phyloP scores from a whole-genome alignment of 2,329 filamentous ascomycete species.

The Pseudogymnoascus sp. region DNA sequence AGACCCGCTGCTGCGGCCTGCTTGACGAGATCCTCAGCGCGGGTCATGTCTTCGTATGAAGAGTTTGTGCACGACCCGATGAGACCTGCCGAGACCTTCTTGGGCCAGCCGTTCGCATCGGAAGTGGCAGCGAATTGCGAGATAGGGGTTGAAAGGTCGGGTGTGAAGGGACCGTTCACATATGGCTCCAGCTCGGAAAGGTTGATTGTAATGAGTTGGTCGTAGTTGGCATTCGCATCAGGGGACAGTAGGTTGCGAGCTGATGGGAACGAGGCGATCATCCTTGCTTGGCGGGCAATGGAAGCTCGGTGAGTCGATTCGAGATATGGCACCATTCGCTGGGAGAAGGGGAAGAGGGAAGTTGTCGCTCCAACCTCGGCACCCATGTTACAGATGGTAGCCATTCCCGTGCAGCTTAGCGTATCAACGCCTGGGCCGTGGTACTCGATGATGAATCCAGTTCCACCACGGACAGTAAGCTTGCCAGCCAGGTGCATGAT shows the following conservation, averaged over 20 bases:
- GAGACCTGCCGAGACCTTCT: slow-evolving; percentile 81
- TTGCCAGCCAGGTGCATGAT: slow-evolving; percentile 84
- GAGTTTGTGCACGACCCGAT: slow-evolving; percentile 99
- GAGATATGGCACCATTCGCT: slow-evolving; percentile 77
- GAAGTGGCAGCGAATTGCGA: slow-evolving; percentile 84
- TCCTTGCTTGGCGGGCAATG: slow-evolving; percentile 25
- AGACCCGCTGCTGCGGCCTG: slow-evolving; percentile 85
- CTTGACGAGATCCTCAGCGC: slow-evolving; percentile 85
- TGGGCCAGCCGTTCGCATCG: slow-evolving; percentile 78
- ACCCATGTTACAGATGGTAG: slow-evolving; percentile 83
- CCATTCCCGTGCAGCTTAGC: slow-evolving; percentile 87
- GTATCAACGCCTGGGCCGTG: slow-evolving; percentile 83
- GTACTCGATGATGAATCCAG: slow-evolving; percentile 91
- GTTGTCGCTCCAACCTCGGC: slow-evolving; percentile 91
- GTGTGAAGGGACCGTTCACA: slow-evolving; percentile 95
- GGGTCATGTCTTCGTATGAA: slow-evolving; percentile 97
- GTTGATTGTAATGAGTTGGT: slow-evolving; percentile 84
- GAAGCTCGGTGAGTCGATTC: slow-evolving; percentile 67
- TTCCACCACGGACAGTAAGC: slow-evolving; percentile 87
- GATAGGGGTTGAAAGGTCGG: slow-evolving; percentile 85
- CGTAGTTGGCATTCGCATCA: slow-evolving; percentile 77
- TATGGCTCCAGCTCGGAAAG: slow-evolving; percentile 86
- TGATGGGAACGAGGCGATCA: slow-evolving; percentile 22
- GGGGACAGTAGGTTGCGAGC: slow-evolving; percentile 62
- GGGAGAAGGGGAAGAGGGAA: slow-evolving; percentile 87